Evolutionary conservation across 371 early-diverging fungal genomes (phyloP), one percentile per base, ranked within the genome.

Genomic region (Globomyces sp.): DNA sequence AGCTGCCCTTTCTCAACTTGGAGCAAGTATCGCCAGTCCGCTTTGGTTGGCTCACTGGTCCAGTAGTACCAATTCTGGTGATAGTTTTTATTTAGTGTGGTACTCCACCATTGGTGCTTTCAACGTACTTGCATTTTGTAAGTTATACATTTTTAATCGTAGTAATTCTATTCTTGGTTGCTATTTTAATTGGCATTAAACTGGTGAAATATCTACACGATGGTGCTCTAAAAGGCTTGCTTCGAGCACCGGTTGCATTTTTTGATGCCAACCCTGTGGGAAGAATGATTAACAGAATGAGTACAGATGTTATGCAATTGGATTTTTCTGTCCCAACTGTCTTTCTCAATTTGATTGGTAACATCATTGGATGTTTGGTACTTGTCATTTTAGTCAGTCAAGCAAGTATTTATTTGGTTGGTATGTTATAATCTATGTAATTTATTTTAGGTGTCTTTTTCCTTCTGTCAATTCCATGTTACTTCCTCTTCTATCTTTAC

Each of bases 181-280:
- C 10, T 55, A 39, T 55, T 8, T 13, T 55, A 4, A 37, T 55
- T 39, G 6, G 34, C 6, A 39, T 4, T 36, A 55, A 39, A 10
- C 9, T 67, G 52, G 34, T 37, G 2, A 2, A 62, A 34, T 65
- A 24, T 59, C 69, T 58, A 58, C 91, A 92, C 65, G 68, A 76
- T 2, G 76, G 77, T 8, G 77, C 91, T 5, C 64, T 93, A 40
- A 70, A 79, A 13, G 80, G 85, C 58, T 79, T 89, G 4, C 67
- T 91, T 42, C 78, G 82, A 8, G 85, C 90, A 0, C 88, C 88
- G 8, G 78, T 90, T 58, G 76, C 86, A 1, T 93, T 93, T 71
- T 93, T 90, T 73, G 92, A 94, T 63, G 86, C 89, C 0, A 91
- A 89, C 6, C 94, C 94, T 3, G 42, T 91, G 4, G 93, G 92